These are phyloP conservation scores for Citrus sinensis DNA, from an alignment of 345 rosid species.

Conservation along the genomic window DNA sequence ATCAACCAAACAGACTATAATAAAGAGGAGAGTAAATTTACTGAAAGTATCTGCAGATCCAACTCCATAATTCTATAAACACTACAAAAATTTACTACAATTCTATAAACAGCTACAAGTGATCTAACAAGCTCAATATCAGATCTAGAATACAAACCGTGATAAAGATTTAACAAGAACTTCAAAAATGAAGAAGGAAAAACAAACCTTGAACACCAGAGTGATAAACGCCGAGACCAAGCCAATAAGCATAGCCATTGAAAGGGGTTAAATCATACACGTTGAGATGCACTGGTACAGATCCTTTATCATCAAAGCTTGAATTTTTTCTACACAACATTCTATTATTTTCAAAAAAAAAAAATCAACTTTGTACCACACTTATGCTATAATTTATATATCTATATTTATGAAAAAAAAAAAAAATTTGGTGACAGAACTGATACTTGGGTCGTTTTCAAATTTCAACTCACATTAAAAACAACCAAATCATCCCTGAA, in stretches of 20 bases:
- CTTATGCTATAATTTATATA: background rate
- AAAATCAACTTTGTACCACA: background rate
- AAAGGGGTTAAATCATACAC: conserved; percentile 95
- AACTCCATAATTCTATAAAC: background rate
- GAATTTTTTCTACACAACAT: conserved; percentile 73
- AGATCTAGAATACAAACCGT: conserved; percentile 12
- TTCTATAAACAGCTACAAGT: background rate
- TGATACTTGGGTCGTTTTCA: conserved; percentile 9
- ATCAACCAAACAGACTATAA: conserved; percentile 15
- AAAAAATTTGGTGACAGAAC: background rate
- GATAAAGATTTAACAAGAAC: background rate
- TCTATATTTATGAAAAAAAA: background rate
- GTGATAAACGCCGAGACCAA: conserved; percentile 96
- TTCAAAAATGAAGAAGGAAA: background rate
- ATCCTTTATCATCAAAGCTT: conserved; percentile 52
- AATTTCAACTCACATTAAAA: conserved; percentile 2
- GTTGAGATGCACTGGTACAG: conserved; percentile 88
- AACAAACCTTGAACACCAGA: conserved; percentile 95
- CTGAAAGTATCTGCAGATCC: conserved; percentile 1
- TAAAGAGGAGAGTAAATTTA: background rate
- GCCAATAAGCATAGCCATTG: conserved; percentile 96
- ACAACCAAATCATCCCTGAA: conserved; percentile 1
- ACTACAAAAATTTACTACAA: background rate
- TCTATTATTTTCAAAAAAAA: background rate
- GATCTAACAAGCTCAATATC: background rate